phyloP scores from a whole-genome alignment of 2,329 filamentous ascomycete species.

The Calonectria pteridis region DNA sequence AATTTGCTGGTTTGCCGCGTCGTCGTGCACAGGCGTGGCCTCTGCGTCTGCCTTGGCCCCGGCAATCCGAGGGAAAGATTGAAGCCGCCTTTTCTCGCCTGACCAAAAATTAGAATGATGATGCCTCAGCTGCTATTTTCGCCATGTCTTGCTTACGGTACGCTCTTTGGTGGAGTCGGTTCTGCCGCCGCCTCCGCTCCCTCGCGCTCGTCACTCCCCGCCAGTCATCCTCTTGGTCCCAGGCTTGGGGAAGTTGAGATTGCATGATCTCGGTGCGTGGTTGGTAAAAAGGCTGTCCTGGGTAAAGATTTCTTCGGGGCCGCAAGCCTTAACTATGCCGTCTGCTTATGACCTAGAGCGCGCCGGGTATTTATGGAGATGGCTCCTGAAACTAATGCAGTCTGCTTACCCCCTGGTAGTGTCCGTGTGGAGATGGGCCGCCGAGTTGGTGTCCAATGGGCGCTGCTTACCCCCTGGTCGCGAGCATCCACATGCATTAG shows the following conservation, averaged over 20 bases:
- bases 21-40: neutral
- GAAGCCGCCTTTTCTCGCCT: neutral
- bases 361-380: neutral
- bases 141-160: neutral
- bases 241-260: conserved; percentile 12
- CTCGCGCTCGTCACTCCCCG: neutral
- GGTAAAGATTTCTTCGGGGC: neutral
- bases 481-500: neutral
- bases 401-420: neutral
- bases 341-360: neutral
- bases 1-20: neutral
- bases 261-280: neutral
- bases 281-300: neutral
- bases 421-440: neutral
- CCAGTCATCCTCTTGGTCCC: conserved; percentile 19
- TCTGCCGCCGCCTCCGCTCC: conserved; percentile 16
- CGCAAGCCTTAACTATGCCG: neutral
- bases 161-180: conserved; percentile 21
- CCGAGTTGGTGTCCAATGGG: neutral
- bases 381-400: neutral
- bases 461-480: neutral
- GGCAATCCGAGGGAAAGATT: neutral
- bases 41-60: neutral
- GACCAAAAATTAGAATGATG: neutral
- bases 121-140: neutral